phyloP scores from a whole-genome alignment of 163 green algal genomes.

The Chloromonas sp. region DNA sequence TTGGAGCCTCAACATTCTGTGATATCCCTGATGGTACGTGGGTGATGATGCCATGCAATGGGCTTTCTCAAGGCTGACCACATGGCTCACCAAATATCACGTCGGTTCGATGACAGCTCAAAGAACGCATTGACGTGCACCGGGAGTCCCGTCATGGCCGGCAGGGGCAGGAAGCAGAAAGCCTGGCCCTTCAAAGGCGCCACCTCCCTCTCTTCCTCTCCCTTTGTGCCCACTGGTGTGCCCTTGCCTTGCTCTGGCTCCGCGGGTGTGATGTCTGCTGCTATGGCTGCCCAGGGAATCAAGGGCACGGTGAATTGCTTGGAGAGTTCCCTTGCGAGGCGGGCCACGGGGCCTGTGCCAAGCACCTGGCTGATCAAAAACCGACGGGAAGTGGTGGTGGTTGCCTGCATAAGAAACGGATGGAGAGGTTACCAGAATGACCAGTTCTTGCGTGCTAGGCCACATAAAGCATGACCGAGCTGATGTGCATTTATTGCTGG shows the following conservation, averaged over 20 bases:
- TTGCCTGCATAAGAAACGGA: slow-evolving; percentile 12
- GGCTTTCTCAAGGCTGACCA: neutral
- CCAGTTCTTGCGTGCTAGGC: too few relatives aligned
- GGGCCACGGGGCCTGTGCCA: slow-evolving; percentile 21
- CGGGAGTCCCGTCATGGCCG: slow-evolving; percentile 47
- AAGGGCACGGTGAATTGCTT: slow-evolving; percentile 52
- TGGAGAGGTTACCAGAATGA: neutral
- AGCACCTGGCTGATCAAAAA: slow-evolving; percentile 38
- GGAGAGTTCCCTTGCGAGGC: slow-evolving; percentile 32
- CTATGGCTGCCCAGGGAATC: slow-evolving; percentile 59
- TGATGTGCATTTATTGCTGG: too few relatives aligned
- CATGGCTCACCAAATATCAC: slow-evolving; percentile 48
- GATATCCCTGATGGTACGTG: too few relatives aligned
- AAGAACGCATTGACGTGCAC: slow-evolving; percentile 69
- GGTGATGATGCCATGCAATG: neutral
- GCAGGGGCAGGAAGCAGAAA: slow-evolving; percentile 75
- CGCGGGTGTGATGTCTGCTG: slow-evolving; percentile 34
- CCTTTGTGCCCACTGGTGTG: neutral
- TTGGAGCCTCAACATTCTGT: too few relatives aligned
- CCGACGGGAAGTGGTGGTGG: neutral
- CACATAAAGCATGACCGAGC: too few relatives aligned
- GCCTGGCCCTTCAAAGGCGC: slow-evolving; percentile 30
- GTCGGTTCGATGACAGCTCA: slow-evolving; percentile 55
- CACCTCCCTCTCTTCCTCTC: neutral
- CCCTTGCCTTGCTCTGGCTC: slow-evolving; percentile 2